A percentile compares a stretch with the other conserved stretches of the same genome.
Conservation (phyloP, 306 rosid genomes). For the Medicago ruthenica region DNA sequence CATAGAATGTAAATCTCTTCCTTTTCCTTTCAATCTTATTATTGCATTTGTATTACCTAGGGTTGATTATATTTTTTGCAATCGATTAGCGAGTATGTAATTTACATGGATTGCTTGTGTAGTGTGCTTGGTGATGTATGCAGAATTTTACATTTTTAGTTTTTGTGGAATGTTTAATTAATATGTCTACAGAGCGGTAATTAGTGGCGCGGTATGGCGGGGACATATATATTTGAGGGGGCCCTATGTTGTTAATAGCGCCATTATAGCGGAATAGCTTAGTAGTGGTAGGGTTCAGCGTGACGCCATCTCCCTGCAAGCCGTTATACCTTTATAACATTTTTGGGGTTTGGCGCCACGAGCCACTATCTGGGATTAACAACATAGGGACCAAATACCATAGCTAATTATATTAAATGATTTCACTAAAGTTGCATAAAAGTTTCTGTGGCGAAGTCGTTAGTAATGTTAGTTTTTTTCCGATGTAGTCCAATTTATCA, state of each 20-base stretch:
- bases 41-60: not conserved
- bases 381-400: not conserved
- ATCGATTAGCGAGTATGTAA: not conserved
- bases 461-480: not conserved
- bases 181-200: not conserved
- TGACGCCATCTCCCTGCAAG: not conserved
- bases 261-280: not conserved
- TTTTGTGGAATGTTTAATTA: slow-evolving; percentile 18
- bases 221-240: not conserved
- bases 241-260: not conserved
- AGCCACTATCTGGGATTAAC: not conserved
- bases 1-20: slow-evolving; percentile 67
- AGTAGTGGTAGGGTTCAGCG: not conserved
- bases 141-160: slow-evolving; percentile 3
- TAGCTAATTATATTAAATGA: not conserved
- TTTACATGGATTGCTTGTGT: slow-evolving; percentile 12
- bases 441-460: not conserved
- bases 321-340: not conserved
- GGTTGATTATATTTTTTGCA: not conserved
- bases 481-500: not conserved
- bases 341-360: not conserved
- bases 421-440: not conserved
- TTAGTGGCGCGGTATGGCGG: not conserved
- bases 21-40: slow-evolving; percentile 32
- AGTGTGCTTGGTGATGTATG: not conserved